phyloP scores from a whole-genome alignment of 306 rosid species.

The Hippophae rhamnoides region DNA sequence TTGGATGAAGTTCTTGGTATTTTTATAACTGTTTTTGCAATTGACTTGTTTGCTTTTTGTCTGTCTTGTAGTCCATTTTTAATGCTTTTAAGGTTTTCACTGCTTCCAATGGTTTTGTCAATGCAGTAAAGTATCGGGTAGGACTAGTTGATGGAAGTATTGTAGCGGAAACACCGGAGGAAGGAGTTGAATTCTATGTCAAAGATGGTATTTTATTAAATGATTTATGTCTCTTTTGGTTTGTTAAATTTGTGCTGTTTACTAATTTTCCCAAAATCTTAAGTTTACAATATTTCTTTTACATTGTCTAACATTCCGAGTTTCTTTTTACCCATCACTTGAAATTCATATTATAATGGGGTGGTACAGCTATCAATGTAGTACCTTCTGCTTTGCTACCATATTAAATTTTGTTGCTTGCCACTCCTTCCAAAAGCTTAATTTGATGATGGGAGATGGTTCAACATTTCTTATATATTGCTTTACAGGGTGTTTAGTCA shows the following conservation, averaged over 20 bases:
- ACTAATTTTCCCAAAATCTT: too few species aligned
- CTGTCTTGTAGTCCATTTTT: not conserved
- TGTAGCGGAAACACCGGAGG: slow-evolving; percentile 45
- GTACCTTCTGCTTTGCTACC: too few species aligned
- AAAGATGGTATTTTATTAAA: slow-evolving; percentile 41
- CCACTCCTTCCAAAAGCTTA: too few species aligned
- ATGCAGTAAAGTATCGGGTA: slow-evolving; percentile 47
- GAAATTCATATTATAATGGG: too few species aligned
- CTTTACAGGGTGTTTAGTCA: too few species aligned
- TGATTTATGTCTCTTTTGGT: not conserved
- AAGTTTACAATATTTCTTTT: too few species aligned
- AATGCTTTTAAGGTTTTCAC: not conserved
- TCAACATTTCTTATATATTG: too few species aligned
- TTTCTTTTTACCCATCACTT: too few species aligned
- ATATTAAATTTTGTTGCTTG: too few species aligned
- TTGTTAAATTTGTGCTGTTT: not conserved
- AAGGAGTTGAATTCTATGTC: slow-evolving; percentile 50
- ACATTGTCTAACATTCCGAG: too few species aligned
- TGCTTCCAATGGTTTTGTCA: slow-evolving; percentile 6
- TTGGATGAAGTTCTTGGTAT: slow-evolving; percentile 67
- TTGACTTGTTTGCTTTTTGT: not conserved
- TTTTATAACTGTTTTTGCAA: slow-evolving; percentile 10
- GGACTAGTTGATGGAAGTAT: slow-evolving; percentile 40
- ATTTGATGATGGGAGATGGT: too few species aligned
- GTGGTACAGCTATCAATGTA: too few species aligned